Base-by-base conservation (phyloP, 306 rosid species). In the Citrullus colocynthis region DNA sequence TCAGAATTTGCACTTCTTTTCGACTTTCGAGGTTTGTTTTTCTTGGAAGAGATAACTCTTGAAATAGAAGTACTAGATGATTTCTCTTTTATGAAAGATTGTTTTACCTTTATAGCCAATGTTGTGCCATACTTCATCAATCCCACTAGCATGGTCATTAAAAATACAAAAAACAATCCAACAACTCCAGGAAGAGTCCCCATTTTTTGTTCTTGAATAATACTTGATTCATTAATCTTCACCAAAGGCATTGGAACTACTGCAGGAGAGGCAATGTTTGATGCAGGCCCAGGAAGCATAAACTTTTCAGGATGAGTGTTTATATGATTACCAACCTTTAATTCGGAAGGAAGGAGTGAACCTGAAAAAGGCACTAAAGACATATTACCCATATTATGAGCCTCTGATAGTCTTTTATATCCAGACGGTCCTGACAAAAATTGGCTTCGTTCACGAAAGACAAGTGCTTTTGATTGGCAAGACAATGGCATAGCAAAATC, bases 401-500 rank as follows among this genome's bases (percentile, higher is more conserved):
- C 37, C 65, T 39, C 66, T 39, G 81, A 56, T 44, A 82, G 24
- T 63, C 81, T 84, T 84, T 71, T 81, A 79, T 61, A 57, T 69
- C 58, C 30, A 20, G 82, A 78, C 4, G 84, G 80, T 78, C 84
- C 86, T 9, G 86, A 78, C 42, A 84, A 76, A 32, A 74, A 39
- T 45, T 80, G 88, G 78, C 77, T 86, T 55, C 83, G 78, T 69
- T 78, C 71, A 74, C 90, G 90, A 24, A 82, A 81, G 79, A 90
- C 84, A 18, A 79, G 71, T 79, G 55, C 77, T 84, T 80, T 86
- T 36, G 92, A 88, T 52, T 83, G 90, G 80, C 97, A 93, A 57
- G 89, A 81, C 79, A 87, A 83, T 14, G 97, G 96, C 86, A 84
- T 82, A 24, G 83, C 82, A 85, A 82, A 87, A 74, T 86, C 89